phyloP scores from a whole-genome alignment of 2,329 filamentous ascomycete genomes.

The Furcasterigmium furcatum region DNA sequence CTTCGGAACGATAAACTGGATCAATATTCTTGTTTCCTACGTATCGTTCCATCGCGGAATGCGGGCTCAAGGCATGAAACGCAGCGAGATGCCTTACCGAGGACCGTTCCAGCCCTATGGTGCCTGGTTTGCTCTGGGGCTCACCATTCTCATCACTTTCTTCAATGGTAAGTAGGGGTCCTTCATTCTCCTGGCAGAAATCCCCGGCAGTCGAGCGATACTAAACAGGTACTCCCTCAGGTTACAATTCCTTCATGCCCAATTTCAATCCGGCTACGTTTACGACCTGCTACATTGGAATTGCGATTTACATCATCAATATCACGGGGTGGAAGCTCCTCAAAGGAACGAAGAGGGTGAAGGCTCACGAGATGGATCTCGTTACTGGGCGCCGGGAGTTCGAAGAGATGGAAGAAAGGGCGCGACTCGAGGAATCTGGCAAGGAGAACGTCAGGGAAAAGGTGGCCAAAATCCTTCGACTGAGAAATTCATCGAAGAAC shows the following conservation, averaged over 20 bases:
- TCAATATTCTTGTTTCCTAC: constrained; percentile 35
- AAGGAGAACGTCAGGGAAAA: background rate
- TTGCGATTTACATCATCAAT: constrained; percentile 69
- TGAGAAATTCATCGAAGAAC: too few relatives aligned
- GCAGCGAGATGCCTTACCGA: constrained; percentile 30
- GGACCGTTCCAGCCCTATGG: constrained; percentile 34
- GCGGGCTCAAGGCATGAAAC: constrained; percentile 29
- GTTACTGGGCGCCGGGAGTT: background rate
- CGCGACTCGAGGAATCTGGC: background rate
- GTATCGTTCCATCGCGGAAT: constrained; percentile 32
- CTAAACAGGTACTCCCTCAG: too few relatives aligned
- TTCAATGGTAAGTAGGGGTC: constrained; percentile 55
- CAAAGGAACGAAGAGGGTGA: constrained; percentile 49
- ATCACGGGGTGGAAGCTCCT: constrained; percentile 64
- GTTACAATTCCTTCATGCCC: constrained; percentile 6
- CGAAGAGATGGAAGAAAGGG: background rate
- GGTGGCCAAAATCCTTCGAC: background rate
- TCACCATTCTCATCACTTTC: constrained; percentile 45
- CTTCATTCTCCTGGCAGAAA: too few relatives aligned
- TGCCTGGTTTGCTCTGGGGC: constrained; percentile 27
- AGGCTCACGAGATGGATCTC: constrained; percentile 60
- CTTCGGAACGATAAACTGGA: constrained; percentile 39
- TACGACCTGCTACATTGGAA: constrained; percentile 73
- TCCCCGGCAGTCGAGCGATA: too few relatives aligned
- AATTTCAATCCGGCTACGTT: constrained; percentile 44